phyloP scores from a whole-genome alignment of 306 rosid genomes.

The Lathyrus aphaca region DNA sequence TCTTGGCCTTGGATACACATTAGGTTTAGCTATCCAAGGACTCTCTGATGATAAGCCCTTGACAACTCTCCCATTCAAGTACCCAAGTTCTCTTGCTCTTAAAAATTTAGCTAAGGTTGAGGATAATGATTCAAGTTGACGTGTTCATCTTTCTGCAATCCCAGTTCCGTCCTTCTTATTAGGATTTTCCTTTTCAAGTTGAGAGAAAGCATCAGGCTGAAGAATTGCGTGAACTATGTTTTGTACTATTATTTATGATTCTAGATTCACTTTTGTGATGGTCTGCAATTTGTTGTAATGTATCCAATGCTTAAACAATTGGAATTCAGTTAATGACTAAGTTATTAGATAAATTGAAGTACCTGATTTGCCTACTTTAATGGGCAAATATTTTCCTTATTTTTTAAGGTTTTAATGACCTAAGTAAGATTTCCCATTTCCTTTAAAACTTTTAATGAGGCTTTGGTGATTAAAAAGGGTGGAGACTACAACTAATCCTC shows the following conservation, averaged over 20 bases:
- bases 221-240: neutral
- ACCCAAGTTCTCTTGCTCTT: slow-evolving; percentile 44
- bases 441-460: too few species aligned
- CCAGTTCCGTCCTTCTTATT: too few species aligned
- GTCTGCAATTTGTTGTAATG: neutral
- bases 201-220: neutral
- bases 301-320: too few species aligned
- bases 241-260: neutral
- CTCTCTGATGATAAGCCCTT: slow-evolving; percentile 46
- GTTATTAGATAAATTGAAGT: too few species aligned
- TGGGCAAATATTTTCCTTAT: too few species aligned
- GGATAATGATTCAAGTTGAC: neutral
- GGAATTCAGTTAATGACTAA: too few species aligned
- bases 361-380: too few species aligned
- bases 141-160: neutral
- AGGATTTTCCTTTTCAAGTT: neutral
- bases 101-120: neutral
- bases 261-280: neutral
- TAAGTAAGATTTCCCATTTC: too few species aligned
- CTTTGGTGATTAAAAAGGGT: too few species aligned
- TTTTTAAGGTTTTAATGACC: too few species aligned
- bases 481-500: too few species aligned
- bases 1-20: slow-evolving; percentile 52
- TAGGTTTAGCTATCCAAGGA: slow-evolving; percentile 51
- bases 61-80: slow-evolving; percentile 41